phyloP scores from a whole-genome alignment of 768 basidiomycete genomes.

The Serendipita indica region DNA sequence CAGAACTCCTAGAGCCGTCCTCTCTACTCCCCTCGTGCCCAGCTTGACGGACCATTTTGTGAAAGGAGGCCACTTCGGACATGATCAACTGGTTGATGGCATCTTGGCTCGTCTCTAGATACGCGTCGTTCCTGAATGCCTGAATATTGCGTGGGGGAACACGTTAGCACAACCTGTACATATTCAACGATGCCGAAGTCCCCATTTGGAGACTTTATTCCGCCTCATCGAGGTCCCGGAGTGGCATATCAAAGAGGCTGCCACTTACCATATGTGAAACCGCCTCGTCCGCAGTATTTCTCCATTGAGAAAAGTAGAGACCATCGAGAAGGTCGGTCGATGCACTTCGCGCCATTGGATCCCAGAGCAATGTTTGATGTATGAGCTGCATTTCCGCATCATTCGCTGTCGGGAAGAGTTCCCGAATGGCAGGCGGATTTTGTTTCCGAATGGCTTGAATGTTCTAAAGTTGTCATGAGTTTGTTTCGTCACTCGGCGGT shows the following conservation, averaged over 20 bases:
- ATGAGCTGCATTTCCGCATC: neutral
- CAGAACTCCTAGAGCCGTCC: no score
- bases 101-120: neutral
- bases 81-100: neutral
- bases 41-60: neutral
- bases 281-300: neutral
- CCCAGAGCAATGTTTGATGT: neutral
- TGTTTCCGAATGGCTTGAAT: neutral
- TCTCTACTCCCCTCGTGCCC: no score
- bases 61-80: neutral
- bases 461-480: neutral
- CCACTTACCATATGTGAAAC: neutral
- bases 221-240: no score
- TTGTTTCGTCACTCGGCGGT: no score
- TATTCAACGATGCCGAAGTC: no score
- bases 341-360: neutral
- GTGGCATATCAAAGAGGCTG: no score
- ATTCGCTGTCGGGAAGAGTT: neutral
- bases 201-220: no score
- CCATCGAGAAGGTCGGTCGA: neutral
- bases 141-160: no score
- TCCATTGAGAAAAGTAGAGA: neutral
- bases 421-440: neutral
- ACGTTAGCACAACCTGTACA: no score
- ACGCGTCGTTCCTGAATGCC: neutral